A percentile compares a stretch with the other conserved stretches of the same genome.
Conservation (phyloP, 1,284 basidiomycete species). For the Uromyces viciae-fabae region DNA sequence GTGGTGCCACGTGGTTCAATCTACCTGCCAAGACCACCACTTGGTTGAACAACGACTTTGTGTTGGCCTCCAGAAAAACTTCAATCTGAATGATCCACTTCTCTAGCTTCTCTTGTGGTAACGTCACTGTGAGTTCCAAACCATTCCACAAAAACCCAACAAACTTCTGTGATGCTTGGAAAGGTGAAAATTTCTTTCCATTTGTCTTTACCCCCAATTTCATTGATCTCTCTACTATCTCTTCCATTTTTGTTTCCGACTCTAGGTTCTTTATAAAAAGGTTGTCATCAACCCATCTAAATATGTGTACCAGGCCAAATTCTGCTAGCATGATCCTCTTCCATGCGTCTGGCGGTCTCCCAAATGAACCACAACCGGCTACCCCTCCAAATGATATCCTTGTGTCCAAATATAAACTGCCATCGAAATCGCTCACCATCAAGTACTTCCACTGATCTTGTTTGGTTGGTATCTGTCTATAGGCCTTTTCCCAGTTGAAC, state of each 20-base stretch:
- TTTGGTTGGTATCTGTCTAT: neutral
- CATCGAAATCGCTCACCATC: neutral
- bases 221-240: neutral
- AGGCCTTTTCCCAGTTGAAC: neutral
- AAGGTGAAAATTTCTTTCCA: neutral
- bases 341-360: conserved; percentile 6
- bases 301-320: neutral
- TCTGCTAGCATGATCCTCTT: neutral
- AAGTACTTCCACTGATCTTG: neutral
- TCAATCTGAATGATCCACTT: neutral
- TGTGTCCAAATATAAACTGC: neutral
- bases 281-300: conserved; percentile 4
- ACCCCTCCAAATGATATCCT: conserved; percentile 3
- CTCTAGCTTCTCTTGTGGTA: neutral
- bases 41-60: neutral
- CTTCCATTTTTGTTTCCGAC: neutral
- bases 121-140: neutral
- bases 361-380: conserved; percentile 2
- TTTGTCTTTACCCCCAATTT: neutral
- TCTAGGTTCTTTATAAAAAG: neutral
- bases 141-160: neutral
- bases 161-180: neutral
- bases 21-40: neutral
- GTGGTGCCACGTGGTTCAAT: neutral
- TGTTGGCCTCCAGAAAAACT: neutral